Evolutionary conservation across 1,139 yeast species (phyloP).

Genomic region (Scheffersomyces illinoinensis): DNA sequence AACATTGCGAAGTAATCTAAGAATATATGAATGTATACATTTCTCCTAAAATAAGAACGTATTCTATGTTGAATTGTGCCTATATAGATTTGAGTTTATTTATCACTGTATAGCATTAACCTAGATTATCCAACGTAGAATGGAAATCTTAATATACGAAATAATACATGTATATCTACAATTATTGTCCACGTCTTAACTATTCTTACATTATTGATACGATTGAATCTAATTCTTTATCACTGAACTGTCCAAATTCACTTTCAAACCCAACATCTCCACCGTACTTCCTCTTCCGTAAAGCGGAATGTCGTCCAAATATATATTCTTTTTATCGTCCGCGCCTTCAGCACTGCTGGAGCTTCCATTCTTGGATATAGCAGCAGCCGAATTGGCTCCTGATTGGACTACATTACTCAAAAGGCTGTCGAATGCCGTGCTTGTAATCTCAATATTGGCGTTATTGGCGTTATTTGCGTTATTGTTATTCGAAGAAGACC

Average conservation of each 20-base stretch:
- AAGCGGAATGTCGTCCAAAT: slow-evolving; percentile 40
- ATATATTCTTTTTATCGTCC: slow-evolving; percentile 19
- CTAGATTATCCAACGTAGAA: too few relatives aligned
- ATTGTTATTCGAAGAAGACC: slow-evolving; percentile 13
- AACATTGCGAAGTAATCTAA: neutral
- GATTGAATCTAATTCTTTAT: neutral
- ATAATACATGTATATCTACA: too few relatives aligned
- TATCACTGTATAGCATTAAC: too few relatives aligned
- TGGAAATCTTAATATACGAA: too few relatives aligned
- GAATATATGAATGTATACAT: too few relatives aligned
- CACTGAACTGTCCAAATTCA: slow-evolving; percentile 18
- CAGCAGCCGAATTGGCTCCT: slow-evolving; percentile 1
- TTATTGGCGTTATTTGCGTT: slow-evolving; percentile 9
- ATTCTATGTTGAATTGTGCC: too few relatives aligned
- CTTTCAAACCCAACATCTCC: slow-evolving; percentile 33
- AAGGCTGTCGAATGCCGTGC: slow-evolving; percentile 33
- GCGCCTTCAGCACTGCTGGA: neutral
- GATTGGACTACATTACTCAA: slow-evolving; percentile 28
- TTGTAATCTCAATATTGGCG: slow-evolving; percentile 24
- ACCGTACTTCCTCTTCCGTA: slow-evolving; percentile 45
- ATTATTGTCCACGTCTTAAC: too few relatives aligned
- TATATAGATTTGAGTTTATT: too few relatives aligned
- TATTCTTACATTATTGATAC: neutral
- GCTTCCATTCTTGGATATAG: slow-evolving; percentile 11
- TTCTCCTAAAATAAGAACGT: too few relatives aligned